These are phyloP conservation scores for Umbelopsis sp. DNA, from an alignment of 192 early-diverging fungal species.

Conservation along the genomic window DNA sequence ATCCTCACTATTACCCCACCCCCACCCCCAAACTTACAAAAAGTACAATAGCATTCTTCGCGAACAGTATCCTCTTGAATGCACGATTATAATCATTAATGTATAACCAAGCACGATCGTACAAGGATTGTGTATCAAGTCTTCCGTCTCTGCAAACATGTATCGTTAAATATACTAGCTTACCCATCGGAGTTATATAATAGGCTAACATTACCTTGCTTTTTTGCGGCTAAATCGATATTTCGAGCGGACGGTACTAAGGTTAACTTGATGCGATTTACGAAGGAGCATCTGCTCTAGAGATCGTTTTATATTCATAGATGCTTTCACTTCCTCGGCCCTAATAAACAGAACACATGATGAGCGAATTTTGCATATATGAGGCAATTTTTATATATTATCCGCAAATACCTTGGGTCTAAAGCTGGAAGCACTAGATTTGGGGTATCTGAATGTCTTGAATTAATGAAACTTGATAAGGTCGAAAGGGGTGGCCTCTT, in stretches of 20 bases:
- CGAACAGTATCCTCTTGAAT: constrained; percentile 6
- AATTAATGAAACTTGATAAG: not conserved
- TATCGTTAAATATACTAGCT: too few relatives aligned
- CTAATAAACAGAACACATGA: constrained; percentile 5
- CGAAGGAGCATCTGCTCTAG: constrained; percentile 19
- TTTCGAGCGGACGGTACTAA: constrained; percentile 33
- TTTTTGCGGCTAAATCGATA: constrained; percentile 26
- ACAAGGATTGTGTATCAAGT: not conserved
- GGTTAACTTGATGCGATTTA: constrained; percentile 24
- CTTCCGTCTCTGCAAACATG: not conserved
- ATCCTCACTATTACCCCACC: not conserved
- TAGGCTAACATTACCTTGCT: constrained; percentile 21
- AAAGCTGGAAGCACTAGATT: constrained; percentile 30
- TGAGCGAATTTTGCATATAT: not conserved
- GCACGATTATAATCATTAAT: not conserved
- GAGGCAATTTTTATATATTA: not conserved
- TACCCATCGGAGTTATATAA: not conserved
- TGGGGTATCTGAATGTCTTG: constrained; percentile 1
- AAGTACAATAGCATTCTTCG: constrained; percentile 24
- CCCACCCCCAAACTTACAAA: constrained; percentile 23
- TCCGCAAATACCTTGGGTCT: constrained; percentile 19
- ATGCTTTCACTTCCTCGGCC: constrained; percentile 29
- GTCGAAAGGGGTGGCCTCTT: not conserved
- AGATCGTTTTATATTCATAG: not conserved
- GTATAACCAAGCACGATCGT: not conserved